A percentile compares a stretch with the other conserved stretches of the same genome.
Evolutionary conservation across 768 basidiomycete species (phyloP).

Genomic region (Hebeloma cylindrosporum): DNA sequence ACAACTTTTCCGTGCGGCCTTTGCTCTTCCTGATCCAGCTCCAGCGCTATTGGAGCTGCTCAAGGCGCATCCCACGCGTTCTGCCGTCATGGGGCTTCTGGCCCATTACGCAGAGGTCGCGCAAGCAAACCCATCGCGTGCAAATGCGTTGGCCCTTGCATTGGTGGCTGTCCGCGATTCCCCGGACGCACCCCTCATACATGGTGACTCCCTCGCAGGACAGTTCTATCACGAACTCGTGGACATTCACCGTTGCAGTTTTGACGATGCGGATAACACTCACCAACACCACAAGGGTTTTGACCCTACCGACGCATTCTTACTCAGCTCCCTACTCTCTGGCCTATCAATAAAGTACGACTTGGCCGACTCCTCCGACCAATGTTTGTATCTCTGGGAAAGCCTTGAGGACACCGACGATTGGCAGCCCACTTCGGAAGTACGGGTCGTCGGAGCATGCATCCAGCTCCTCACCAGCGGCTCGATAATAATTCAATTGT

Average conservation of each 20-base stretch:
- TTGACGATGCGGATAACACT: neutral
- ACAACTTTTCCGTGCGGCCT: constrained; percentile 12
- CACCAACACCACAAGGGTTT: constrained; percentile 5
- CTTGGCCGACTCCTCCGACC: constrained; percentile 1
- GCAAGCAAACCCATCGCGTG: constrained; percentile 11
- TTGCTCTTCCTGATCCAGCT: constrained; percentile 9
- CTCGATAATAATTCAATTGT: neutral
- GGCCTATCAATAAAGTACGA: constrained; percentile 15
- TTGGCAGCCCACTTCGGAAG: constrained; percentile 10
- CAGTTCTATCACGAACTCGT: constrained; percentile 3
- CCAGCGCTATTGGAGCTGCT: constrained; percentile 12
- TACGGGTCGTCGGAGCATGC: constrained; percentile 14
- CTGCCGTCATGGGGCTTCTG: constrained; percentile 8
- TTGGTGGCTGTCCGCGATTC: constrained; percentile 5
- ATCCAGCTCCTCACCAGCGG: constrained; percentile 17
- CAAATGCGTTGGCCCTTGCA: constrained; percentile 9
- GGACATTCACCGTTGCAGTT: constrained; percentile 5
- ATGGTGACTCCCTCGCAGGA: constrained; percentile 3
- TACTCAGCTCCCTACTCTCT: constrained; percentile 14
- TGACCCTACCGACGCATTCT: constrained; percentile 10
- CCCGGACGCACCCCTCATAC: constrained; percentile 6
- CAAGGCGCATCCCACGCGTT: constrained; percentile 13
- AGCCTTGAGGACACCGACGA: constrained; percentile 1
- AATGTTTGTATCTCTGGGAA: too few species aligned
- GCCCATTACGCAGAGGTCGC: constrained; percentile 9